These are phyloP conservation scores for Tetrastigma voinierianum DNA, from an alignment of 164 flowering plant species.

Conservation along the genomic window DNA sequence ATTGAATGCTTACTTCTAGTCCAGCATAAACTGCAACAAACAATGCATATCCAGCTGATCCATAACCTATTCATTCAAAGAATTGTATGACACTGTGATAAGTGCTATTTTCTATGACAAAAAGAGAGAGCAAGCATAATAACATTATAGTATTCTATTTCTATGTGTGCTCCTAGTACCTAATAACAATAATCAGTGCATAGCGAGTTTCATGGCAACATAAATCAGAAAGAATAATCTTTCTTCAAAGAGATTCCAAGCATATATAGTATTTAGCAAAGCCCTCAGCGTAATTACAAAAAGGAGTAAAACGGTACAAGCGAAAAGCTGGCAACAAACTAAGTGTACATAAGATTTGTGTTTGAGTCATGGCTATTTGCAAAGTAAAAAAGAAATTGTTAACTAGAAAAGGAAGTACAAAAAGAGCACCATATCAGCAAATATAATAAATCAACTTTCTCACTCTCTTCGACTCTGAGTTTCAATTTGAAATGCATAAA, in stretches of 20 bases:
- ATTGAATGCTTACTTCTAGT: constrained; percentile 53
- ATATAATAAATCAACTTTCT: not conserved
- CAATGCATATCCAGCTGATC: constrained; percentile 94
- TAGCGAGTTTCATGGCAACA: not conserved
- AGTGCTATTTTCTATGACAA: not conserved
- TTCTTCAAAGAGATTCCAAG: not conserved
- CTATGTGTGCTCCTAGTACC: not conserved
- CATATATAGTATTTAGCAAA: not conserved
- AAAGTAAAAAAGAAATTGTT: too few relatives aligned
- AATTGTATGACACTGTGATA: not conserved
- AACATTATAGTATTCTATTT: not conserved
- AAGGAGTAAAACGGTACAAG: not conserved
- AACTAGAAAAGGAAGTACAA: not conserved
- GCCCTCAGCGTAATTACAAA: not conserved
- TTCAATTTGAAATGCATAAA: not conserved
- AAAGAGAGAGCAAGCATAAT: not conserved
- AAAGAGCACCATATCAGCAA: not conserved
- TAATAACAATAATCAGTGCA: too few relatives aligned
- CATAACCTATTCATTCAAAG: constrained; percentile 63
- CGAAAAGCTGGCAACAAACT: too few relatives aligned
- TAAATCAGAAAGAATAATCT: not conserved
- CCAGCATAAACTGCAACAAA: constrained; percentile 95
- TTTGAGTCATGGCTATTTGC: too few relatives aligned
- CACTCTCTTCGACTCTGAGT: not conserved
- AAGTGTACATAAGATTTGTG: too few relatives aligned